Evolutionary conservation across 208 protist genomes (phyloP).

Genomic region (Acanthamoeba castellanii): DNA sequence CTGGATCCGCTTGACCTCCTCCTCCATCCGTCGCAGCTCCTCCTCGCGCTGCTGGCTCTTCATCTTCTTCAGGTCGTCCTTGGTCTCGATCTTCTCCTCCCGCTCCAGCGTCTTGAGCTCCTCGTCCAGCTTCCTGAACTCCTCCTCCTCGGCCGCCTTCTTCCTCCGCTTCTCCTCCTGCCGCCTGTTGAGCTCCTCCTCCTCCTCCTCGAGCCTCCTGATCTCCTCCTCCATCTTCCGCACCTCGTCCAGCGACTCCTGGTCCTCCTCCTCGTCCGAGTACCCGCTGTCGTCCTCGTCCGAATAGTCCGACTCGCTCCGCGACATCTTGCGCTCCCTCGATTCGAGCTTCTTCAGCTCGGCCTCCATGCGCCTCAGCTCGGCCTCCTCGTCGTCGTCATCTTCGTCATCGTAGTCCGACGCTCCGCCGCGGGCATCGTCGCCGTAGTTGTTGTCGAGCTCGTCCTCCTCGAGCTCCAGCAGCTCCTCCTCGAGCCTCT

Average conservation of each 20-base stretch:
- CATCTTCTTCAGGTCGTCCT: constrained; percentile 69
- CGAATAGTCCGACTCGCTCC: background rate
- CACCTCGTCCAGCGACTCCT: constrained; percentile 32
- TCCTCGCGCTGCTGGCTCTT: constrained; percentile 57
- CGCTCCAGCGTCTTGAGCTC: constrained; percentile 8
- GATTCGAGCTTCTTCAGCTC: constrained; percentile 33
- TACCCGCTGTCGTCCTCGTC: background rate
- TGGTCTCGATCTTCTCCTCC: constrained; percentile 47
- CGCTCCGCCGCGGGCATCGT: background rate
- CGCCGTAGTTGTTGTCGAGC: background rate
- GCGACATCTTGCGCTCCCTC: background rate
- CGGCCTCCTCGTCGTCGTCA: background rate
- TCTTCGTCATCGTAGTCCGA: constrained; percentile 6
- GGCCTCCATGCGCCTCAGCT: background rate
- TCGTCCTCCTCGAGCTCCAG: constrained; percentile 61
- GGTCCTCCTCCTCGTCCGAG: constrained; percentile 44
- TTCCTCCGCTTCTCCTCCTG: constrained; percentile 13
- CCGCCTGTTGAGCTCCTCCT: constrained; percentile 58
- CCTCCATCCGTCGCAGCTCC: constrained; percentile 42
- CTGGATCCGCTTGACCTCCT: constrained; percentile 37
- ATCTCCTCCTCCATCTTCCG: constrained; percentile 44
- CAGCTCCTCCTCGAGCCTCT: constrained; percentile 46
- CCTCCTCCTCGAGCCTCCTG: constrained; percentile 43
- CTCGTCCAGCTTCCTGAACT: constrained; percentile 56
- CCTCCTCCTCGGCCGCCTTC: constrained; percentile 45